These are phyloP conservation scores for Pelargonium myrrhifolium DNA, from an alignment of 441 rosid species.

Conservation along the genomic window DNA sequence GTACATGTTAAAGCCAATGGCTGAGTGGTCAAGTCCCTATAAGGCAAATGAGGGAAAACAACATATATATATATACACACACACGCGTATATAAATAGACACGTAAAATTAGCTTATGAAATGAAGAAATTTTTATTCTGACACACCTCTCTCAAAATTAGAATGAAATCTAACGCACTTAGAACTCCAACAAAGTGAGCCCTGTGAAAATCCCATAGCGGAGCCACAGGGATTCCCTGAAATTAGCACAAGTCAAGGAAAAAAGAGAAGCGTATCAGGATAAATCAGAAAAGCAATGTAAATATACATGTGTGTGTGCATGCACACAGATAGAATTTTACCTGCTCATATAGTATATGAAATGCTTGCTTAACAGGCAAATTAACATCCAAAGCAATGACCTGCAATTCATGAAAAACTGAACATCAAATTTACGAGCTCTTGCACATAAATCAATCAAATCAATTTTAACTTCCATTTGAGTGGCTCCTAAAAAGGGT, in stretches of 20 bases:
- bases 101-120: too few species aligned
- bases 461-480: conserved; percentile 11
- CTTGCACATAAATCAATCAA: not conserved
- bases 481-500: conserved; percentile 19
- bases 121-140: not conserved
- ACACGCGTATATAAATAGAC: too few species aligned
- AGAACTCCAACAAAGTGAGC: conserved; percentile 57
- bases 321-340: conserved; percentile 20
- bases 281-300: not conserved
- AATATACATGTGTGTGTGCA: not conserved
- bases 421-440: conserved; percentile 1
- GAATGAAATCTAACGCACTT: conserved; percentile 49
- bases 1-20: too few species aligned
- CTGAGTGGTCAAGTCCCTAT: not conserved
- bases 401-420: conserved; percentile 25
- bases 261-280: not conserved
- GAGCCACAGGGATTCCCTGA: conserved; percentile 57
- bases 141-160: conserved; percentile 52
- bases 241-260: conserved; percentile 18
- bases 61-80: too few species aligned
- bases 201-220: conserved; percentile 50
- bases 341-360: conserved; percentile 59
- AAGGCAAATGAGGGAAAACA: too few species aligned
- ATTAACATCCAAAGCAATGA: conserved; percentile 54
- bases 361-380: conserved; percentile 65